Evolutionary conservation across 139 green algal genomes (phyloP).

Genomic region (Picochlorum sp.): DNA sequence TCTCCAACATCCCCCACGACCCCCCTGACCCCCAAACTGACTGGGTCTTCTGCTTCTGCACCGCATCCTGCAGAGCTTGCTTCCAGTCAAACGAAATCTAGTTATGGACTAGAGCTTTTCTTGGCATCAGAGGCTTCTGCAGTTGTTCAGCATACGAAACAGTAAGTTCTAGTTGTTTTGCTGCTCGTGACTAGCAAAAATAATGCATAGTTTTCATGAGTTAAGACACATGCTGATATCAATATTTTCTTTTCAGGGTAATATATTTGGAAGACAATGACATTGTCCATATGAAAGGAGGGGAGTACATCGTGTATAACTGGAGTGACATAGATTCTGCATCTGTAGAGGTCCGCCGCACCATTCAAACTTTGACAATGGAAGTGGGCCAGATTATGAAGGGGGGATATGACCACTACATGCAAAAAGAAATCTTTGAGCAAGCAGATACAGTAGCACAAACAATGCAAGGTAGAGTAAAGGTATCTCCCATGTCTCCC

Average conservation of each 20-base stretch:
- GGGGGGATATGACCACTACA: slow-evolving; percentile 55
- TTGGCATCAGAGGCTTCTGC: slow-evolving; percentile 77
- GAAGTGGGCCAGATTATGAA: slow-evolving; percentile 68
- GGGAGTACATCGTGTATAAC: slow-evolving; percentile 65
- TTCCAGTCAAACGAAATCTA: neutral
- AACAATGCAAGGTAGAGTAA: slow-evolving; percentile 13
- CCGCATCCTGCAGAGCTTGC: slow-evolving; percentile 2
- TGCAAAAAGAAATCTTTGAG: slow-evolving; percentile 51
- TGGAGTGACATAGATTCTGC: slow-evolving; percentile 12
- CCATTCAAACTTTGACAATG: slow-evolving; percentile 43
- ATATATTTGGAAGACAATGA: slow-evolving; percentile 94
- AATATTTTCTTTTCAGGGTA: slow-evolving; percentile 33
- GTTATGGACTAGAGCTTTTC: slow-evolving; percentile 64
- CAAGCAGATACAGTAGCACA: slow-evolving; percentile 43
- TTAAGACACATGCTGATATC: neutral
- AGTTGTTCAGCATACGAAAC: slow-evolving; percentile 93
- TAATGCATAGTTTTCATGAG: neutral
- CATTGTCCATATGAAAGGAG: slow-evolving; percentile 65
- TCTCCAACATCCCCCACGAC: slow-evolving; percentile 14
- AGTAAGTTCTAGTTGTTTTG: slow-evolving; percentile 13
- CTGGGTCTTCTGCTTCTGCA: slow-evolving; percentile 12
- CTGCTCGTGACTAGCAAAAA: neutral
- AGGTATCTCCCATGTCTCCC: slow-evolving; percentile 1
- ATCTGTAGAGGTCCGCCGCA: slow-evolving; percentile 14
- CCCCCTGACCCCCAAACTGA: slow-evolving; percentile 26